Percentiles rank a stretch among this genome's conserved stretches.
Conservation (phyloP, 768 basidiomycete species). For the Trametopsis cervina region DNA sequence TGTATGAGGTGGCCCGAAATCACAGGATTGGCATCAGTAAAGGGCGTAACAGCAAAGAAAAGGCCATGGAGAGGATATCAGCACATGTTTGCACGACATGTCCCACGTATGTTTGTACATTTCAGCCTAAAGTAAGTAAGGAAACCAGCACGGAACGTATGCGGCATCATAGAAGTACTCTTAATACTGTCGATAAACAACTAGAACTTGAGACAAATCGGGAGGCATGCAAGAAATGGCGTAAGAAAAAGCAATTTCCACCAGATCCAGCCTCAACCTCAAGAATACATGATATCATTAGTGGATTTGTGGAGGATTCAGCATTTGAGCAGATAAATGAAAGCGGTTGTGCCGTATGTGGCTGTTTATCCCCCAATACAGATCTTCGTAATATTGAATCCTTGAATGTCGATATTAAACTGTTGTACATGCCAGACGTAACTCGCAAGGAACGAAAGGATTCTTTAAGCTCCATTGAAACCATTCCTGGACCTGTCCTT, state of each 20-base stretch:
- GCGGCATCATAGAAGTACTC: too few species aligned
- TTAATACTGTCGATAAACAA: too few species aligned
- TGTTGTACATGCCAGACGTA: background rate
- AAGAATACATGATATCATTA: background rate
- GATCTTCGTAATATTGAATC: background rate
- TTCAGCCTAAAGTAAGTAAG: too few species aligned
- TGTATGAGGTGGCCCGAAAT: too few species aligned
- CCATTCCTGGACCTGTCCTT: conserved; percentile 1
- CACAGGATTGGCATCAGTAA: too few species aligned
- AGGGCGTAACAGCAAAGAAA: too few species aligned
- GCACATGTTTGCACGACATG: too few species aligned
- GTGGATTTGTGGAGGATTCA: background rate
- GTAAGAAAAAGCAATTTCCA: background rate
- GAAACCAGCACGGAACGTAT: too few species aligned
- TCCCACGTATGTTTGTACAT: too few species aligned
- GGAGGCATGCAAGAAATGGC: background rate
- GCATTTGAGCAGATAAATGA: background rate
- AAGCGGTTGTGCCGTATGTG: conserved; percentile 3
- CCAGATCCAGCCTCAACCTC: background rate
- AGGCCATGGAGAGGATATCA: too few species aligned
- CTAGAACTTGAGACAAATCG: too few species aligned
- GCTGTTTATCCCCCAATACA: background rate
- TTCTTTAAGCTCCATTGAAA: background rate
- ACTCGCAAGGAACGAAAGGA: background rate
- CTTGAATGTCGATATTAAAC: background rate